Evolutionary conservation across 1,139 yeast species (phyloP), one percentile per base, ranked within the genome.

Genomic region (Debaryomyces nepalensis): DNA sequence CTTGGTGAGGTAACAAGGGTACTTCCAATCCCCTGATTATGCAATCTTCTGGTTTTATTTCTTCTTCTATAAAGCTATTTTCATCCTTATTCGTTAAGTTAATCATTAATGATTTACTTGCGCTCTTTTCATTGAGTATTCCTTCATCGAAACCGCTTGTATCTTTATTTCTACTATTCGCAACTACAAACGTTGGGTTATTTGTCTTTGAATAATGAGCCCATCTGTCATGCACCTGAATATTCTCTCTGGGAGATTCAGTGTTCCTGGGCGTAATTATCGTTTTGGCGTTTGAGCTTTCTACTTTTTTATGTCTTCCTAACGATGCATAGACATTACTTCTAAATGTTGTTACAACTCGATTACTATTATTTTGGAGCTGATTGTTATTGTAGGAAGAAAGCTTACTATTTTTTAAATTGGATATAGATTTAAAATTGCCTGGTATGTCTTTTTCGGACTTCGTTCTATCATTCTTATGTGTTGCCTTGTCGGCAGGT

Each of bases 1-100:
- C 65, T 50, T 79, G 84, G 53, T 79, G 84, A 19, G 73, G 70
- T 42, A 75, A 53, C 22, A 79, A 54, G 10, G 40, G 37, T 11
- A 48, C 46, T 6, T 27, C 22, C 23, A 44, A 35, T 5, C 44
- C 45, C 9, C 26, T 26, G 4, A 33, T 31, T 24, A 34, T n/a
- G n/a, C 20, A 29, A 30, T 39, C 39, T 16, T 34, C 33, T 2
- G 39, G 40, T 5, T 15, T 23, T 14, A 37, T 21, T 11, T 29
- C 32, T 10, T 37, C 35, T n/a, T 39, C 35, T 18, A 34, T 33
- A 23, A 18, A 27, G 22, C n/a, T 18, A 4, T 20, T 16, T 10
- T 22, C 31, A 11, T 23, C 32, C 12, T 26, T n/a, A 10, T 10
- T 27, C 16, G 31, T 33, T 9, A 36, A 20, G 7, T 36, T 15